Conservation (phyloP, 1,139 yeast species). For the Geotrichum aggregatum region DNA sequence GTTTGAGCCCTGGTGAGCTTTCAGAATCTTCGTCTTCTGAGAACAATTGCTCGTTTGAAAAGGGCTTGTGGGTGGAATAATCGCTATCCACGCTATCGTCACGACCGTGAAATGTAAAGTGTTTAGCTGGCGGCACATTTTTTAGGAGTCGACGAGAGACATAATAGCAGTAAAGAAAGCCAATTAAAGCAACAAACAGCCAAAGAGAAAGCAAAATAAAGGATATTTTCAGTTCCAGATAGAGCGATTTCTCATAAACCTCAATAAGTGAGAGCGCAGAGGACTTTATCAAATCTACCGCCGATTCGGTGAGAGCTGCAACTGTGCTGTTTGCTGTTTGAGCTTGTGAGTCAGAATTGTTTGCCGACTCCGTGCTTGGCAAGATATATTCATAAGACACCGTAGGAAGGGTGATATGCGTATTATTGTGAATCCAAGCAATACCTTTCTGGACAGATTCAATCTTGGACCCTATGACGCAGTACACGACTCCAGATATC, state of each 20-base stretch:
- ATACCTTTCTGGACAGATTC: conserved; percentile 62
- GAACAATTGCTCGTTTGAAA: neutral
- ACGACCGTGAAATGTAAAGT: neutral
- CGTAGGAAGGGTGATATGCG: conserved; percentile 56
- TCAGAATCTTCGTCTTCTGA: neutral
- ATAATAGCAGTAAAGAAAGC: conserved; percentile 25
- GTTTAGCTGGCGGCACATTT: conserved; percentile 1
- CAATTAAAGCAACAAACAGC: conserved; percentile 28
- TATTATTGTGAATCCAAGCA: conserved; percentile 69
- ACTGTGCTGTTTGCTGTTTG: neutral
- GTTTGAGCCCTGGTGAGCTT: neutral
- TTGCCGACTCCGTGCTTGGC: conserved; percentile 12
- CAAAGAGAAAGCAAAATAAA: conserved; percentile 26
- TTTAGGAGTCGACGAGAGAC: conserved; percentile 1
- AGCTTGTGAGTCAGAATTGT: neutral
- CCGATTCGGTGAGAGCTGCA: conserved; percentile 13
- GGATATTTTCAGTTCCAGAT: conserved; percentile 29
- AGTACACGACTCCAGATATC: conserved; percentile 59
- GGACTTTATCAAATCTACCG: conserved; percentile 18
- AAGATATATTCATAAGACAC: conserved; percentile 16
- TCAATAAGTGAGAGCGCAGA: conserved; percentile 23
- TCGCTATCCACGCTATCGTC: conserved; percentile 11
- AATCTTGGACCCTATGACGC: conserved; percentile 73
- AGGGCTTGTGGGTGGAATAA: conserved; percentile 9
- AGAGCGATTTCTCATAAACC: conserved; percentile 25